These are phyloP conservation scores for Lophium mytilinum DNA, from an alignment of 495 filamentous ascomycete genomes.

Conservation along the genomic window DNA sequence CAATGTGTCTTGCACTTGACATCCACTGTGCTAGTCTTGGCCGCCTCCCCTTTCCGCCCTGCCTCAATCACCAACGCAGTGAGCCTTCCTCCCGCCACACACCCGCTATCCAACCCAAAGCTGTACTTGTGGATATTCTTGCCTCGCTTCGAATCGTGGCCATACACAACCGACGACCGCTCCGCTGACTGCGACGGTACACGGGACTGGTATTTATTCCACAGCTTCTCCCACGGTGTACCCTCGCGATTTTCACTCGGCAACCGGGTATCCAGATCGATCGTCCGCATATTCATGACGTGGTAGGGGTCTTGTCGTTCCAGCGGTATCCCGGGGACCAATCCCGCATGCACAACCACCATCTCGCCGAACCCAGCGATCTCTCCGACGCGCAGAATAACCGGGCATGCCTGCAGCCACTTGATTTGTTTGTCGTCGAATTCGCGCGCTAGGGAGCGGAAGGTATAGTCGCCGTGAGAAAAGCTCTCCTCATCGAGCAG, in stretches of 20 bases:
- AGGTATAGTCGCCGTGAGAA: slow-evolving; percentile 34
- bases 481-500: slow-evolving; percentile 29
- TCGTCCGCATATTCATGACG: slow-evolving; percentile 87
- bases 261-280: slow-evolving; percentile 54
- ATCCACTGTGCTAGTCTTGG: slow-evolving; percentile 9
- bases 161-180: slow-evolving; percentile 62
- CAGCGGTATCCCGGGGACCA: slow-evolving; percentile 65
- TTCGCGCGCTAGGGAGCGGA: slow-evolving; percentile 42
- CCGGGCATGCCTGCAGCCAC: slow-evolving; percentile 65
- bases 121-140: slow-evolving; percentile 61
- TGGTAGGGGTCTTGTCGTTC: slow-evolving; percentile 68
- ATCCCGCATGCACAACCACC: slow-evolving; percentile 74
- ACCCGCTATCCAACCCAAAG: slow-evolving; percentile 79
- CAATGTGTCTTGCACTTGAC: slow-evolving; percentile 22
- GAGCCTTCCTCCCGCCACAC: slow-evolving; percentile 62
- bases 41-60: slow-evolving; percentile 15
- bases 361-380: slow-evolving; percentile 52
- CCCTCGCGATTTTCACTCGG: slow-evolving; percentile 52
- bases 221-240: slow-evolving; percentile 58
- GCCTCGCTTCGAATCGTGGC: slow-evolving; percentile 70
- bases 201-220: slow-evolving; percentile 49
- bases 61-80: slow-evolving; percentile 67
- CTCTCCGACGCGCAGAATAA: slow-evolving; percentile 62
- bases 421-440: slow-evolving; percentile 52
- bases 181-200: slow-evolving; percentile 19